Evolutionary conservation across 768 basidiomycete species (phyloP).

Genomic region (Lactifluus piperatus): DNA sequence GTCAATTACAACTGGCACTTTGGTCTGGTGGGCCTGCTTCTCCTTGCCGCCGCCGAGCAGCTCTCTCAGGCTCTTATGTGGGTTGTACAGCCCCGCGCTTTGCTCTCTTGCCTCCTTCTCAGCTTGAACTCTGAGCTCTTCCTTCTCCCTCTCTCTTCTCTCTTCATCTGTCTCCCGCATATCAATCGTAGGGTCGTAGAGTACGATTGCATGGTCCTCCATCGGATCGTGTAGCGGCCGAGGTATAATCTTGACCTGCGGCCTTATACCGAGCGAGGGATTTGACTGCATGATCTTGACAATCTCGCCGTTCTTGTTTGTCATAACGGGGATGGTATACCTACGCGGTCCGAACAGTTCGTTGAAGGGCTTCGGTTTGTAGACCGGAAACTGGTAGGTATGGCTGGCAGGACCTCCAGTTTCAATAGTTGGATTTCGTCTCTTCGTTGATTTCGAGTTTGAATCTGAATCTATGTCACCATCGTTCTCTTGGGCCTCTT

Average conservation of each 20-base stretch:
- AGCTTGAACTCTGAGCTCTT: constrained; percentile 57
- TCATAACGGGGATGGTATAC: constrained; percentile 83
- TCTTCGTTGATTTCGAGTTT: constrained; percentile 42
- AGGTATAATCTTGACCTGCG: constrained; percentile 71
- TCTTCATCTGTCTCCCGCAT: constrained; percentile 87
- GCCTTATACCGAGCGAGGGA: constrained; percentile 76
- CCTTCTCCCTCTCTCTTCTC: constrained; percentile 59
- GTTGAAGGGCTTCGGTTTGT: constrained; percentile 70
- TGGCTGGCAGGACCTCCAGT: constrained; percentile 47
- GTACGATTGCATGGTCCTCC: constrained; percentile 94
- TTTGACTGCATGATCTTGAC: constrained; percentile 52
- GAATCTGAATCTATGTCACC: constrained; percentile 52
- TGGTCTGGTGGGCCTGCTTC: constrained; percentile 55
- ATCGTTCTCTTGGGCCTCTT: constrained; percentile 44
- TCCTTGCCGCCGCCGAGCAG: constrained; percentile 65
- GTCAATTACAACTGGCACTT: constrained; percentile 96
- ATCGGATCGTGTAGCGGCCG: constrained; percentile 96
- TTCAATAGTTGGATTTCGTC: constrained; percentile 56
- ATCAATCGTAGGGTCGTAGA: constrained; percentile 95
- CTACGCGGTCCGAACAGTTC: constrained; percentile 38
- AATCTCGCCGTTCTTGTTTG: constrained; percentile 55
- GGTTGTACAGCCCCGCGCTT: constrained; percentile 69
- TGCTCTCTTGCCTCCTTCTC: constrained; percentile 59
- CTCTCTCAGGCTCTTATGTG: constrained; percentile 84
- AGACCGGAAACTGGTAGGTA: constrained; percentile 68